Evolutionary conservation across 371 early-diverging fungal genomes (phyloP).

Genomic region (Mucor ambiguus): DNA sequence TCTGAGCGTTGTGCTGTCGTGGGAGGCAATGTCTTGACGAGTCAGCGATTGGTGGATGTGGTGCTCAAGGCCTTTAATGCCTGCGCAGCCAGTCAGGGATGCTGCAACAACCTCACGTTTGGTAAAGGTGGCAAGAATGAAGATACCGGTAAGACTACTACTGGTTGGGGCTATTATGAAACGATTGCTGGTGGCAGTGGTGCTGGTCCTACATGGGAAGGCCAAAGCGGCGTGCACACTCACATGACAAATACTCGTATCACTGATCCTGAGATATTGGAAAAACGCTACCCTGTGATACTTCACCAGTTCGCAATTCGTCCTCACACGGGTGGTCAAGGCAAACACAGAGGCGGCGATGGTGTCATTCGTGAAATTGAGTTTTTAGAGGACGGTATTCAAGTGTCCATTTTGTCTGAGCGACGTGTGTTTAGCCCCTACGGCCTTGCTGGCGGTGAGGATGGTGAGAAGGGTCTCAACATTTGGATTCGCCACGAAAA

Average conservation of each 20-base stretch:
- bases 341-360: constrained; percentile 83
- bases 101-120: constrained; percentile 96
- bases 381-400: constrained; percentile 70
- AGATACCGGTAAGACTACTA: constrained; percentile 45
- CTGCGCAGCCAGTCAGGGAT: constrained; percentile 94
- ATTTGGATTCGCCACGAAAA: constrained; percentile 68
- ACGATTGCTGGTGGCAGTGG: constrained; percentile 88
- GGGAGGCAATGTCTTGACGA: constrained; percentile 96
- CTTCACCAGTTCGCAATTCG: constrained; percentile 85
- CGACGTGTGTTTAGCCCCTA: constrained; percentile 91
- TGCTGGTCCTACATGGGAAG: constrained; percentile 91
- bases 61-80: constrained; percentile 89
- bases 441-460: constrained; percentile 85
- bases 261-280: constrained; percentile 96
- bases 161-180: constrained; percentile 96
- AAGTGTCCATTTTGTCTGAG: constrained; percentile 92
- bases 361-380: constrained; percentile 88
- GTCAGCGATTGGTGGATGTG: constrained; percentile 93
- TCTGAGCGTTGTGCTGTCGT: constrained; percentile 90
- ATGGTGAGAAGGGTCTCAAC: constrained; percentile 78
- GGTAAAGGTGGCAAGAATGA: constrained; percentile 72
- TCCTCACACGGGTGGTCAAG: constrained; percentile 81
- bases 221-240: constrained; percentile 75
- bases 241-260: constrained; percentile 98
- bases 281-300: constrained; percentile 93